phyloP scores from a whole-genome alignment of 2,329 filamentous ascomycete genomes.

The Colletotrichum sp. region DNA sequence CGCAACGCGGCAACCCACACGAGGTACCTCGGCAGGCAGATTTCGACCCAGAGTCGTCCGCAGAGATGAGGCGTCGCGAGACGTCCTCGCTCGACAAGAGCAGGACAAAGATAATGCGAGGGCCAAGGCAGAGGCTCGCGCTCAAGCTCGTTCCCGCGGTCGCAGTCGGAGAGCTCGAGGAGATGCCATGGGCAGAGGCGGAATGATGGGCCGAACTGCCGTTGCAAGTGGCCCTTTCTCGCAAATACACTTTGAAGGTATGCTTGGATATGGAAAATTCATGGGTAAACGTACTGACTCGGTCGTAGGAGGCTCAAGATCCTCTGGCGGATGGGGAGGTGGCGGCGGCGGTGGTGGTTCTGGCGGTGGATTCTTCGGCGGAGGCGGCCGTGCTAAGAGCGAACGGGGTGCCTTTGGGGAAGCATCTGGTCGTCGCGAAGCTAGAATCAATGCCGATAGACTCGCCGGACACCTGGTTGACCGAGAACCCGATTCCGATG shows the following conservation, averaged over 20 bases:
- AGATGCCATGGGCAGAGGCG: conserved; percentile 49
- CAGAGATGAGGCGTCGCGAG: conserved; percentile 55
- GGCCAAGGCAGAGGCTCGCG: conserved; percentile 23
- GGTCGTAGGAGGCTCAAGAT: conserved; percentile 17
- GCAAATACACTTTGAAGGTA: conserved; percentile 22
- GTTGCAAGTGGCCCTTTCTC: conserved; percentile 47
- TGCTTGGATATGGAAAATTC: background rate
- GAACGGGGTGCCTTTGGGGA: conserved; percentile 44
- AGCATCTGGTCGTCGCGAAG: conserved; percentile 40
- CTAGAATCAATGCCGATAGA: conserved; percentile 62
- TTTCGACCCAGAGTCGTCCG: conserved; percentile 55
- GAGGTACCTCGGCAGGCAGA: conserved; percentile 41
- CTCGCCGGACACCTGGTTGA: conserved; percentile 48
- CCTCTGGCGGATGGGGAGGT: conserved; percentile 17
- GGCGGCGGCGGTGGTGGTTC: conserved; percentile 24
- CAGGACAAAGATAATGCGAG: conserved; percentile 42
- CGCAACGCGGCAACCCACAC: conserved; percentile 37
- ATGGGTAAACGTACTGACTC: background rate
- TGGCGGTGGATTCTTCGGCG: conserved; percentile 32
- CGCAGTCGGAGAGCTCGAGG: conserved; percentile 49
- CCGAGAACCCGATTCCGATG: conserved; percentile 25
- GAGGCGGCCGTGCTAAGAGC: conserved; percentile 31
- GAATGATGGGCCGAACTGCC: conserved; percentile 37
- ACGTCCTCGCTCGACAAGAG: conserved; percentile 49
- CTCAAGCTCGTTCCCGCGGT: conserved; percentile 21